phyloP scores from a whole-genome alignment of 768 basidiomycete genomes.

The Rhodocollybia butyracea region DNA sequence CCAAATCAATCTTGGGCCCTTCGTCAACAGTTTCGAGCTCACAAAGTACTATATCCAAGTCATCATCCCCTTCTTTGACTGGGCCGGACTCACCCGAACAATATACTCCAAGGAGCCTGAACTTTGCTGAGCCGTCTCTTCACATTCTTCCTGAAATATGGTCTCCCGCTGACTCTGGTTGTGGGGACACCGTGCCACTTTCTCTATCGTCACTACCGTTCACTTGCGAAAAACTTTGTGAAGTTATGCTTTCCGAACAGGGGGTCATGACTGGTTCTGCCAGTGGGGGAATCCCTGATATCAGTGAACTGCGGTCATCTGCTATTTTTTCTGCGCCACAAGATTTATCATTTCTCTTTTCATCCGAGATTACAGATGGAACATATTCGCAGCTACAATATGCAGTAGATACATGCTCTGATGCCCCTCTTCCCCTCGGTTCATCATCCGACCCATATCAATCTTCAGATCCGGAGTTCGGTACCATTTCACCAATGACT shows the following conservation, averaged over 20 bases:
- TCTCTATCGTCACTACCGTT: background rate
- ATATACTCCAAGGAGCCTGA: background rate
- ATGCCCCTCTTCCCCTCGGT: background rate
- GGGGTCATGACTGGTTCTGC: background rate
- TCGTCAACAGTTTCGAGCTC: background rate
- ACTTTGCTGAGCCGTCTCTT: background rate
- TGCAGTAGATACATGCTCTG: background rate
- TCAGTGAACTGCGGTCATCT: no score
- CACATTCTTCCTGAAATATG: background rate
- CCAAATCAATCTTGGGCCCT: background rate
- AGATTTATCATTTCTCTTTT: background rate
- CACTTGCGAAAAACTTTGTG: slow-evolving; percentile 1
- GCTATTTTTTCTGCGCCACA: no score
- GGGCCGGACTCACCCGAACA: background rate
- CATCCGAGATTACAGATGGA: background rate
- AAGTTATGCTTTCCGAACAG: background rate
- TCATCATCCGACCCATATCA: slow-evolving; percentile 1
- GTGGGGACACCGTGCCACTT: background rate
- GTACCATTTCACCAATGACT: background rate
- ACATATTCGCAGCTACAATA: background rate
- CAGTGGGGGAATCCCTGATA: background rate
- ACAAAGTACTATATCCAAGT: background rate
- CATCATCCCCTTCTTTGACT: background rate
- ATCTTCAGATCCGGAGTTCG: background rate
- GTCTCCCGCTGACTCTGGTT: background rate